These are phyloP conservation scores for sunflower (Helianthus annuus) DNA, from an alignment of 129 eudicot species.

Conservation along the genomic window HanXRQr2.0-SUNRISE NC_035443.2:146538545-146539044, in stretches of 20 bases:
- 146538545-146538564: slow-evolving; percentile 54
- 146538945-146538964: slow-evolving; percentile 88
- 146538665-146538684: slow-evolving; percentile 89
- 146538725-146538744: slow-evolving; percentile 84
- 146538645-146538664: slow-evolving; percentile 98
- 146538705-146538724: slow-evolving; percentile 97
- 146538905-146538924: slow-evolving; percentile 83
- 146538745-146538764: slow-evolving; percentile 81
- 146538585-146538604: slow-evolving; percentile 73
- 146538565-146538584: slow-evolving; percentile 68
- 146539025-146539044: slow-evolving; percentile 92
- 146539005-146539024: slow-evolving; percentile 89
- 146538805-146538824: slow-evolving; percentile 83
- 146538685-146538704: slow-evolving; percentile 88
- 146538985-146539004: slow-evolving; percentile 81
- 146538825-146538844: slow-evolving; percentile 94
- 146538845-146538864: slow-evolving; percentile 63
- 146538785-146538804: slow-evolving; percentile 86
- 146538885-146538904: slow-evolving; percentile 96
- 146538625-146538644: slow-evolving; percentile 93
- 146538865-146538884: slow-evolving; percentile 81
- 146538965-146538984: slow-evolving; percentile 94
- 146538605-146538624: slow-evolving; percentile 80
- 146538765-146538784: slow-evolving; percentile 86
- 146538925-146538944: slow-evolving; percentile 84